Conservation (phyloP, 495 filamentous ascomycete species). For the Tuber aestivum region DNA sequence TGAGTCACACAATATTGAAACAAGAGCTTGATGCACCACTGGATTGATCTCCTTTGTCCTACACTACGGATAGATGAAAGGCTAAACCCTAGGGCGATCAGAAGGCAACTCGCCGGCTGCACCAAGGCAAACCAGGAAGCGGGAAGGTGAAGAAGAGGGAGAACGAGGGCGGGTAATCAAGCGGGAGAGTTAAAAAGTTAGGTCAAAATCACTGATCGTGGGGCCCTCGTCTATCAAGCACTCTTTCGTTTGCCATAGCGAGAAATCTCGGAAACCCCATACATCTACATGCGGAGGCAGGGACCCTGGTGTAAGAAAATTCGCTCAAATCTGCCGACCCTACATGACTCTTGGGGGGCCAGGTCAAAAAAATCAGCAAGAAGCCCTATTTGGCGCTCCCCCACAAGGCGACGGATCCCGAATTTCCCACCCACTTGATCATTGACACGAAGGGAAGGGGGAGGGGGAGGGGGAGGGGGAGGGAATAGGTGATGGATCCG, state of each 20-base stretch:
- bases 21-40: not conserved
- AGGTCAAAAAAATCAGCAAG: not conserved
- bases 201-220: not conserved
- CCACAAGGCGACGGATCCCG: not conserved
- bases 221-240: not conserved
- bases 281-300: not conserved
- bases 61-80: not conserved
- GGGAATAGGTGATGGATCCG: not conserved
- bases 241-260: not conserved
- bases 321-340: conserved; percentile 3
- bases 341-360: not conserved
- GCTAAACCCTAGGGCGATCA: not conserved
- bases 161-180: not conserved
- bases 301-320: not conserved
- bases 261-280: not conserved
- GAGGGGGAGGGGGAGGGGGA: not conserved
- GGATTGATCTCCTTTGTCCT: not conserved
- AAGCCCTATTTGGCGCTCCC: not conserved
- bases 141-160: not conserved
- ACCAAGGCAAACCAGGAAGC: not conserved
- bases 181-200: not conserved
- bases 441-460: not conserved
- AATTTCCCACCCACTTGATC: conserved; percentile 4
- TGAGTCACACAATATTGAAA: not conserved
- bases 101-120: not conserved